Evolutionary conservation across 1,139 yeast genomes (phyloP).

Genomic region (Saccharomyces hybrid): DNA sequence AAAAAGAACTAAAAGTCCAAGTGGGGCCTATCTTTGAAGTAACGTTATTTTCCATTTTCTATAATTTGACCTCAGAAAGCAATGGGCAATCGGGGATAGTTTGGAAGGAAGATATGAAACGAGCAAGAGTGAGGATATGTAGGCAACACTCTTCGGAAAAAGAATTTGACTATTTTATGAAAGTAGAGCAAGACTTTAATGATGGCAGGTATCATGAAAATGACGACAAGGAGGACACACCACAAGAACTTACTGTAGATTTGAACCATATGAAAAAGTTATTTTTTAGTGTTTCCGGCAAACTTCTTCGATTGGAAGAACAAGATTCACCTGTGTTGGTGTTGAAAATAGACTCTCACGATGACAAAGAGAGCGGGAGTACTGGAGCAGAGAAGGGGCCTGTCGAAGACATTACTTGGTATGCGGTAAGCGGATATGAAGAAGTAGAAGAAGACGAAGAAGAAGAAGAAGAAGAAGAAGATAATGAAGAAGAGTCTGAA

Average conservation of each 20-base stretch:
- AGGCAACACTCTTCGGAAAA: constrained; percentile 20
- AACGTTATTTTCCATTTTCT: constrained; percentile 57
- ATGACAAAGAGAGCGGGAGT: not conserved
- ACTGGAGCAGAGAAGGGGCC: constrained; percentile 5
- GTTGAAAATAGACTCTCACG: constrained; percentile 38
- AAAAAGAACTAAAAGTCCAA: constrained; percentile 15
- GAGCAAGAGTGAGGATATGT: constrained; percentile 42
- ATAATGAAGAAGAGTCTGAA: constrained; percentile 14
- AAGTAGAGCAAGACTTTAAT: constrained; percentile 52
- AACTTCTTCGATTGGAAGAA: constrained; percentile 55
- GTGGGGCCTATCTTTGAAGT: constrained; percentile 60
- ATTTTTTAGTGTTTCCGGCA: constrained; percentile 70
- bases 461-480: constrained; percentile 24
- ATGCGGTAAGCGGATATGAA: constrained; percentile 32
- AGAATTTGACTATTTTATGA: constrained; percentile 41
- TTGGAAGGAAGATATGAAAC: constrained; percentile 72
- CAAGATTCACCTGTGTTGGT: constrained; percentile 63
- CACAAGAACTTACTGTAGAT: constrained; percentile 35
- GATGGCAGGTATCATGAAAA: constrained; percentile 67
- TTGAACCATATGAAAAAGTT: constrained; percentile 44
- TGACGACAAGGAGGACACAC: constrained; percentile 33
- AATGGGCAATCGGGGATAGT: constrained; percentile 37
- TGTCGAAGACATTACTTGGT: constrained; percentile 27
- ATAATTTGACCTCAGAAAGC: constrained; percentile 35
- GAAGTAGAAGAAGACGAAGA: constrained; percentile 19